Percentiles rank a stretch among this genome's conserved stretches.
phyloP scores from a whole-genome alignment of 2,329 filamentous ascomycete species.

The Penicillium freii region DNA sequence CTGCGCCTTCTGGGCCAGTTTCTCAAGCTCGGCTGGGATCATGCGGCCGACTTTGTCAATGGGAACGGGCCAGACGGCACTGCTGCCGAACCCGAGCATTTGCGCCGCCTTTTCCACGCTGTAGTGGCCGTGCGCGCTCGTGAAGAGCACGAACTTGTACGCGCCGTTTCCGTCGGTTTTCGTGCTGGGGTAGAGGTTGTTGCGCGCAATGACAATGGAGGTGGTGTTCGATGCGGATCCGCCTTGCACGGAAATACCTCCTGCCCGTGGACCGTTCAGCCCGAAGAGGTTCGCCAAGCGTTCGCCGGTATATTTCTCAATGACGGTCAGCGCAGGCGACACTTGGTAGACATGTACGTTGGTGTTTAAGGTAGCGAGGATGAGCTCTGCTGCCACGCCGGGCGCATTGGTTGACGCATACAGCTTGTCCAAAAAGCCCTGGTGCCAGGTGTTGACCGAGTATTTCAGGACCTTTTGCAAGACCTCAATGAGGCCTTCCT shows the following conservation, averaged over 20 bases:
- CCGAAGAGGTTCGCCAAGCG: slow-evolving; percentile 75
- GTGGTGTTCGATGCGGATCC: slow-evolving; percentile 82
- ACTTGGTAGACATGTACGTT: slow-evolving; percentile 95
- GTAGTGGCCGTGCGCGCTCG: slow-evolving; percentile 87
- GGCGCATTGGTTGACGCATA: slow-evolving; percentile 89
- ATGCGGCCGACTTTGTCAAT: slow-evolving; percentile 73
- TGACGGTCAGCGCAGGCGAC: slow-evolving; percentile 79
- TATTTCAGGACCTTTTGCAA: slow-evolving; percentile 72
- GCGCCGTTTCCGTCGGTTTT: slow-evolving; percentile 68
- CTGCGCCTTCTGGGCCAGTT: slow-evolving; percentile 61
- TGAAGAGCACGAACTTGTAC: slow-evolving; percentile 76
- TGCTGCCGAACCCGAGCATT: slow-evolving; percentile 77
- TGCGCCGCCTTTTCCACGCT: slow-evolving; percentile 93
- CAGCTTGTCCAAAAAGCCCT: slow-evolving; percentile 93
- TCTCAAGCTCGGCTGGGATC: slow-evolving; percentile 63
- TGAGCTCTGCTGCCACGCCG: slow-evolving; percentile 78
- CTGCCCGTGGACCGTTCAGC: slow-evolving; percentile 64
- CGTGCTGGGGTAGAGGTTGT: slow-evolving; percentile 75
- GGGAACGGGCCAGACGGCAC: slow-evolving; percentile 69
- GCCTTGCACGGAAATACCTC: slow-evolving; percentile 74
- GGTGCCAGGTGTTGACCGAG: slow-evolving; percentile 98
- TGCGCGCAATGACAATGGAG: slow-evolving; percentile 82
- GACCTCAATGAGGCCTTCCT: slow-evolving; percentile 70
- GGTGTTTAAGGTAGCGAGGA: slow-evolving; percentile 84
- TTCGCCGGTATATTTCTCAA: slow-evolving; percentile 79